phyloP scores from a whole-genome alignment of 441 rosid species.

The Oxalis stricta region DNA sequence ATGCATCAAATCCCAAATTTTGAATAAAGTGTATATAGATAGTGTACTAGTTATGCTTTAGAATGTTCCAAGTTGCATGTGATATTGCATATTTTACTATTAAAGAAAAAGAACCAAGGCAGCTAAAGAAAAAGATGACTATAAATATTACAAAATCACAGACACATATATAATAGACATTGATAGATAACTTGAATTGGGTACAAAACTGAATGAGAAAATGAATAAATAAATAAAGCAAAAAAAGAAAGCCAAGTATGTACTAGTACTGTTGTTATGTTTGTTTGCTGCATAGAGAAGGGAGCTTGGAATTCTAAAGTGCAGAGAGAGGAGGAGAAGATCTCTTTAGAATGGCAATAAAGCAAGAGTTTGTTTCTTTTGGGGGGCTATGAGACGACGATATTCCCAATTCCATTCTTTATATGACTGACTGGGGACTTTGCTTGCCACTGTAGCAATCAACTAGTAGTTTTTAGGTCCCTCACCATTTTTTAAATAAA shows the following conservation, averaged over 20 bases:
- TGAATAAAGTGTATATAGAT: slow-evolving; percentile 23
- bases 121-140: slow-evolving; percentile 27
- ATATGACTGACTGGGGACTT: slow-evolving; percentile 29
- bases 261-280: slow-evolving; percentile 24
- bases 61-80: slow-evolving; percentile 54
- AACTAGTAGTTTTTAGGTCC: slow-evolving; percentile 20
- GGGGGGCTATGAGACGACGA: slow-evolving; percentile 22
- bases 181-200: slow-evolving; percentile 10
- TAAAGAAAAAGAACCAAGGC: slow-evolving; percentile 18
- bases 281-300: slow-evolving; percentile 44
- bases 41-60: slow-evolving; percentile 36
- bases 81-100: slow-evolving; percentile 15
- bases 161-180: not conserved
- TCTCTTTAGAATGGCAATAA: slow-evolving; percentile 43
- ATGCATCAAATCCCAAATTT: slow-evolving; percentile 13
- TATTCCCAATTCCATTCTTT: slow-evolving; percentile 28
- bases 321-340: slow-evolving; percentile 20
- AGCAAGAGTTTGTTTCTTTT: slow-evolving; percentile 57
- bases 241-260: no score
- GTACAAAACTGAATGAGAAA: slow-evolving; percentile 26
- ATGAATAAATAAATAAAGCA: slow-evolving; percentile 39
- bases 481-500: slow-evolving; percentile 25
- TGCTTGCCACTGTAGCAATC: slow-evolving; percentile 38
- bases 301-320: slow-evolving; percentile 65
- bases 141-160: slow-evolving; percentile 13